Base-by-base conservation (phyloP, 2,329 filamentous ascomycete species). In the Rhinocladiella similis region DNA sequence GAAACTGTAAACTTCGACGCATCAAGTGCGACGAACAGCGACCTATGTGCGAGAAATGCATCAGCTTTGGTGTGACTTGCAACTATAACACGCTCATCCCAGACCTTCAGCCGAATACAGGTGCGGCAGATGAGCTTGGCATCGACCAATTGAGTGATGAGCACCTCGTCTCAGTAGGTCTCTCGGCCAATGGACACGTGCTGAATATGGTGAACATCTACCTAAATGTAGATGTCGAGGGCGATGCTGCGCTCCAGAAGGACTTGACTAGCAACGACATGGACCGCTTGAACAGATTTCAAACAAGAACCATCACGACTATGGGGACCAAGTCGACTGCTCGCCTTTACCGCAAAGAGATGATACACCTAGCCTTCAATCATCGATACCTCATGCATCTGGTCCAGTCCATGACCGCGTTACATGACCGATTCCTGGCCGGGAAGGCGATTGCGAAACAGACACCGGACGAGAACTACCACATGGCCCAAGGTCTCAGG, bases 311-410 rank as follows among this genome's bases (percentile, higher is more conserved):
- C 5, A 27, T 53, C 22, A 33, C 47, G 6, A 36, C 18, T 6
- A 14, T 53, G n/a, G 50, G 50, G 22, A 47, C 41, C 9, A 54
- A 48, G 16, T 14, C 18, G 29, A 60, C 53, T 18, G 45, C 35
- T 16, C 38, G 42, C 22, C 13, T 61, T 19, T 53, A 53, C 46
- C 64, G 49, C 63, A 51, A 47, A 52, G 22, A 18, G n/a, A 51
- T 59, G 22, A 50, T 57, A 25, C 41, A 29, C 3, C 50, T 63
- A 12, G 56, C 61, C 48, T 25, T 39, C 43, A 53, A 38, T 70
- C 27, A 82, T 48, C 74, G 78, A 0, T 83, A 80, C 53, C 71
- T 85, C 4, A 77, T 83, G 70, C 82, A 85, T 65, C 71, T 79
- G 45, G 72, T 83, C 16, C 70, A 84, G 27, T 73, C 78, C 18